Percentiles rank a stretch among this genome's conserved stretches.
Evolutionary conservation across 768 basidiomycete genomes (phyloP).

Genomic region (Pleurotus pulmonarius): DNA sequence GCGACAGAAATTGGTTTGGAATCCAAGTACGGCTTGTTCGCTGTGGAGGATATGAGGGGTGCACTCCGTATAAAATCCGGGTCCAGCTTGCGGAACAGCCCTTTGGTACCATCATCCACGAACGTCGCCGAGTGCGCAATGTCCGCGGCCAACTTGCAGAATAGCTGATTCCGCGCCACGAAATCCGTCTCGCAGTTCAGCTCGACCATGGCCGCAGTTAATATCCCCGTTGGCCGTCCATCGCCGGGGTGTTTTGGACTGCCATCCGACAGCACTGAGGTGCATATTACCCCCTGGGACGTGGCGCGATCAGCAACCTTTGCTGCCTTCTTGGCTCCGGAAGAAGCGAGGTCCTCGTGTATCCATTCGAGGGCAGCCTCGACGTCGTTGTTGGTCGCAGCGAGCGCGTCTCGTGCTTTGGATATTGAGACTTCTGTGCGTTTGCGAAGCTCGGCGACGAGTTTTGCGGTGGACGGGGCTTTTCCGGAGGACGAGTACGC

Average conservation of each 20-base stretch:
- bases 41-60: slow-evolving; percentile 53
- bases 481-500: slow-evolving; percentile 45
- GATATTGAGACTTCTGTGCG: slow-evolving; percentile 76
- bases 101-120: slow-evolving; percentile 41
- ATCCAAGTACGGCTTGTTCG: slow-evolving; percentile 21
- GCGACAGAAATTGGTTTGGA: slow-evolving; percentile 46
- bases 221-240: slow-evolving; percentile 34
- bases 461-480: slow-evolving; percentile 42
- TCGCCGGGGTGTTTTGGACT: slow-evolving; percentile 21
- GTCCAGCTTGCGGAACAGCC: slow-evolving; percentile 45
- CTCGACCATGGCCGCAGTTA: slow-evolving; percentile 86
- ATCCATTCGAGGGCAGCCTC: slow-evolving; percentile 78
- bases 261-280: slow-evolving; percentile 71
- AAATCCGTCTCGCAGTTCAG: slow-evolving; percentile 98
- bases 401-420: slow-evolving; percentile 87
- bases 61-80: slow-evolving; percentile 53
- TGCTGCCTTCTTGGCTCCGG: slow-evolving; percentile 76
- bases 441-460: slow-evolving; percentile 85
- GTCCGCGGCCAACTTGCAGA: slow-evolving; percentile 69
- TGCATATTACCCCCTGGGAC: slow-evolving; percentile 74
- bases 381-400: slow-evolving; percentile 69
- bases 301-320: slow-evolving; percentile 78
- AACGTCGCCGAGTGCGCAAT: slow-evolving; percentile 85
- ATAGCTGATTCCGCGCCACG: slow-evolving; percentile 83
- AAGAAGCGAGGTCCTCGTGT: slow-evolving; percentile 61